Conservation (phyloP, 2,329 filamentous ascomycete genomes). For the Aschersonia sp. region DNA sequence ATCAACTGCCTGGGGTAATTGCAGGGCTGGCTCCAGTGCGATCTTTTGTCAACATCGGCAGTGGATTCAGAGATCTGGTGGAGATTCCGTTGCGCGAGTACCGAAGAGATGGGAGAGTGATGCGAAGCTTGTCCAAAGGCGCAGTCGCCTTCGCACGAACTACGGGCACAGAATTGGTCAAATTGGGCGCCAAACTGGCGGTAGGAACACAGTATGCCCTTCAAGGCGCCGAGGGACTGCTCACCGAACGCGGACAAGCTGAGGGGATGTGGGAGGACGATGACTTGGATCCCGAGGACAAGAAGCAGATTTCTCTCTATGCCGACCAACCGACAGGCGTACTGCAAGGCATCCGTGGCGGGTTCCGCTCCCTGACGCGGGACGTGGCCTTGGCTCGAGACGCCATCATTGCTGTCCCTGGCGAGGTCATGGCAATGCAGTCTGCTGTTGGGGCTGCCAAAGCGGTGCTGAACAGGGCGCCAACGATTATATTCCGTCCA, state of each 20-base stretch:
- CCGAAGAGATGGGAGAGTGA: conserved; percentile 79
- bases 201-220: conserved; percentile 91
- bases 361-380: conserved; percentile 67
- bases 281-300: conserved; percentile 50
- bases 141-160: conserved; percentile 81
- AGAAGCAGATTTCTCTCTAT: conserved; percentile 75
- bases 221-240: conserved; percentile 72
- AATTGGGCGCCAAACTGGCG: conserved; percentile 83
- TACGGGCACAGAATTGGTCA: conserved; percentile 86
- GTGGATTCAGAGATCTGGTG: conserved; percentile 72
- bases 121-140: conserved; percentile 85
- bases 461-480: conserved; percentile 66
- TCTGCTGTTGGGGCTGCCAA: conserved; percentile 67
- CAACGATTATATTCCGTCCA: conserved; percentile 84
- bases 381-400: conserved; percentile 80
- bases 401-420: conserved; percentile 87
- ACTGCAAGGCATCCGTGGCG: conserved; percentile 69
- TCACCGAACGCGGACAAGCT: conserved; percentile 30
- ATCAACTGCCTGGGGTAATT: conserved; percentile 78
- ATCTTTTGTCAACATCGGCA: conserved; percentile 79
- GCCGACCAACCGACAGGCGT: conserved; percentile 88
- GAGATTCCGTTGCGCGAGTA: conserved; percentile 88
- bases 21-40: conserved; percentile 83
- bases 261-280: conserved; percentile 41
- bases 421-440: conserved; percentile 75